Conservation (phyloP, 768 basidiomycete species). For the Mycena chlorophos region DNA sequence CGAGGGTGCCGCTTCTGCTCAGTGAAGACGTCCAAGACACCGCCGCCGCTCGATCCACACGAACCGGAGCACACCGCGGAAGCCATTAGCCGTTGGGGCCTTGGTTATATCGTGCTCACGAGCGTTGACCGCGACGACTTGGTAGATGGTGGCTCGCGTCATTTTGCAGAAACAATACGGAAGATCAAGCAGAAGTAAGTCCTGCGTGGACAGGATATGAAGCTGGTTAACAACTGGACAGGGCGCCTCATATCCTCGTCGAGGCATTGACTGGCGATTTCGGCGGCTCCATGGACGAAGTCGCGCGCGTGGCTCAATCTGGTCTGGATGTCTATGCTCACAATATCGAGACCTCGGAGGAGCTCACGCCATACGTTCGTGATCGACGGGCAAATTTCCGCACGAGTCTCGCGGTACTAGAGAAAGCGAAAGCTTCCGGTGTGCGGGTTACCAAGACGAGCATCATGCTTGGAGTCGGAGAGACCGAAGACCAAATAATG, state of each 20-base stretch:
- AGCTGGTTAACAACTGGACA: conserved; percentile 29
- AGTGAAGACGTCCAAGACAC: conserved; percentile 87
- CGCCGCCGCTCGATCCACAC: conserved; percentile 90
- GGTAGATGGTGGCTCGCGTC: conserved; percentile 85
- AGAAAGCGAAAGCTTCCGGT: conserved; percentile 80
- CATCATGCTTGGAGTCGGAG: conserved; percentile 97
- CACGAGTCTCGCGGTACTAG: conserved; percentile 77
- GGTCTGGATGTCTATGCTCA: conserved; percentile 98
- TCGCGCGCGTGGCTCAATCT: conserved; percentile 83
- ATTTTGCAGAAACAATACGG: conserved; percentile 92
- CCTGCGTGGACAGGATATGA: neutral
- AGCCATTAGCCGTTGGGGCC: conserved; percentile 95
- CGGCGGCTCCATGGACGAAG: conserved; percentile 71
- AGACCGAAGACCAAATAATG: conserved; percentile 78
- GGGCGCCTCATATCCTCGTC: conserved; percentile 93
- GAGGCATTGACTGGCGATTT: conserved; percentile 98
- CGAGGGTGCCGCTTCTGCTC: conserved; percentile 97
- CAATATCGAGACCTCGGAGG: conserved; percentile 96
- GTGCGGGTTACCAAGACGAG: conserved; percentile 95
- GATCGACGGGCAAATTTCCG: conserved; percentile 92
- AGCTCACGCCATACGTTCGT: conserved; percentile 90
- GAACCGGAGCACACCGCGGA: conserved; percentile 99
- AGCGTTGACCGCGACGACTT: conserved; percentile 97
- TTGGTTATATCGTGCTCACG: conserved; percentile 97
- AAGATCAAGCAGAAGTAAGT: conserved; percentile 94